A percentile compares a stretch with the other conserved stretches of the same genome.
These are phyloP conservation scores for Pyrenophora seminiperda DNA, from an alignment of 2,329 filamentous ascomycete genomes.

Conservation along the genomic window DNA sequence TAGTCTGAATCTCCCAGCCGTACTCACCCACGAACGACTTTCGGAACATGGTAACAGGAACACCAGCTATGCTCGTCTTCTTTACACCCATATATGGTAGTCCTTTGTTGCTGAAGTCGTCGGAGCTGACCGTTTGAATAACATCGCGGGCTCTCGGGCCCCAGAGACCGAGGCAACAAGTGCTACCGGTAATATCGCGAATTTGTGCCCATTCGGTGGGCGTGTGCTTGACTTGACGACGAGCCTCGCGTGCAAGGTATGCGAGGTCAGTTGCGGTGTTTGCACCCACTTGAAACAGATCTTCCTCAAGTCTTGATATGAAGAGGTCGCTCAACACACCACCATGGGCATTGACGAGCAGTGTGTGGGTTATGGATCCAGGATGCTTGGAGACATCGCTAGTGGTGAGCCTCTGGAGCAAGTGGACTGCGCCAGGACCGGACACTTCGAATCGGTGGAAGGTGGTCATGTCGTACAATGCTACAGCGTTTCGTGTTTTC, in stretches of 20 bases:
- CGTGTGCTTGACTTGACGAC: constrained; percentile 50
- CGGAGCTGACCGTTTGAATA: constrained; percentile 52
- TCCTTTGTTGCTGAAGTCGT: constrained; percentile 54
- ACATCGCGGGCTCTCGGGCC: constrained; percentile 62
- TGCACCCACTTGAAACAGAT: constrained; percentile 61
- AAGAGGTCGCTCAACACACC: constrained; percentile 64
- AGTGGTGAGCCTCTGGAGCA: constrained; percentile 61
- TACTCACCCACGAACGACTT: constrained; percentile 66
- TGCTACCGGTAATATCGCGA: constrained; percentile 64
- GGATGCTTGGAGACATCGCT: constrained; percentile 55
- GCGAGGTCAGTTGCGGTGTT: constrained; percentile 61
- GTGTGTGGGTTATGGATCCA: constrained; percentile 61
- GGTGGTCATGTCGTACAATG: constrained; percentile 67
- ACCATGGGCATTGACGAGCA: constrained; percentile 60
- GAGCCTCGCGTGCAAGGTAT: constrained; percentile 61
- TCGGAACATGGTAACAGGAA: constrained; percentile 62
- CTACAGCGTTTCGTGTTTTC: constrained; percentile 67
- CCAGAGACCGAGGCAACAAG: constrained; percentile 67
- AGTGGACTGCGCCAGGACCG: constrained; percentile 61
- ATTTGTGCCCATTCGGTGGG: constrained; percentile 57
- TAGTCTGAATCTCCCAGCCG: constrained; percentile 68
- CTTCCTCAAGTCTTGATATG: constrained; percentile 57
- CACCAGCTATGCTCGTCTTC: constrained; percentile 56
- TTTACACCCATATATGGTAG: constrained; percentile 60
- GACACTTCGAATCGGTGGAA: constrained; percentile 63